Percentiles rank a stretch among this genome's conserved stretches.
These are phyloP conservation scores for Barnettozyma pratensis DNA, from an alignment of 805 yeast genomes.

Conservation along the genomic window DNA sequence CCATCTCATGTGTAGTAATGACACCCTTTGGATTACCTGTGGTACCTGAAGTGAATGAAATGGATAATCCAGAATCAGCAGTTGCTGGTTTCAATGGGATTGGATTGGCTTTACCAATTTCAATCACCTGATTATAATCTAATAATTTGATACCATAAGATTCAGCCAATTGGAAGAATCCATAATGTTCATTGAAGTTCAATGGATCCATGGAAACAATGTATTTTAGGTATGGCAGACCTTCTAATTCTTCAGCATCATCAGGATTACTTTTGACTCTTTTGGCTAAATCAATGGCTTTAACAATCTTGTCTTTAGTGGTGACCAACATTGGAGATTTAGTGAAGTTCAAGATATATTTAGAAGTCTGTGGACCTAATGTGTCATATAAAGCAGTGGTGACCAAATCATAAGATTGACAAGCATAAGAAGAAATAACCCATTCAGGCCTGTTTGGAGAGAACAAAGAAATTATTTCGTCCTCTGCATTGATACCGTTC, in stretches of 20 bases:
- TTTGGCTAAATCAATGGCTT: conserved; percentile 16
- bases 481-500: conserved; percentile 18
- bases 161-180: conserved; percentile 22
- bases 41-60: conserved; percentile 59
- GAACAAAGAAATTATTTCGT: conserved; percentile 44
- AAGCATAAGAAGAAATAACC: conserved; percentile 60
- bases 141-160: conserved; percentile 27
- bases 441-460: conserved; percentile 60
- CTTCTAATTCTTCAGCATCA: conserved; percentile 12
- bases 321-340: conserved; percentile 19
- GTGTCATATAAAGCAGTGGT: conserved; percentile 11
- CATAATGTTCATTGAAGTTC: conserved; percentile 27
- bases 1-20: conserved; percentile 39
- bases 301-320: conserved; percentile 29
- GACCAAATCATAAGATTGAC: conserved; percentile 21
- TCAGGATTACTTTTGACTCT: conserved; percentile 2
- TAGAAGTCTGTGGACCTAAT: conserved; percentile 8
- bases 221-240: conserved; percentile 34
- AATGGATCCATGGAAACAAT: conserved; percentile 44
- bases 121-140: conserved; percentile 34
- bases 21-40: conserved; percentile 64
- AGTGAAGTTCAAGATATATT: conserved; percentile 10
- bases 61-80: conserved; percentile 38
- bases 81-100: conserved; percentile 32
- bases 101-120: conserved; percentile 33